phyloP scores from a whole-genome alignment of 495 filamentous ascomycete genomes.

The Cudoniella acicularis region DNA sequence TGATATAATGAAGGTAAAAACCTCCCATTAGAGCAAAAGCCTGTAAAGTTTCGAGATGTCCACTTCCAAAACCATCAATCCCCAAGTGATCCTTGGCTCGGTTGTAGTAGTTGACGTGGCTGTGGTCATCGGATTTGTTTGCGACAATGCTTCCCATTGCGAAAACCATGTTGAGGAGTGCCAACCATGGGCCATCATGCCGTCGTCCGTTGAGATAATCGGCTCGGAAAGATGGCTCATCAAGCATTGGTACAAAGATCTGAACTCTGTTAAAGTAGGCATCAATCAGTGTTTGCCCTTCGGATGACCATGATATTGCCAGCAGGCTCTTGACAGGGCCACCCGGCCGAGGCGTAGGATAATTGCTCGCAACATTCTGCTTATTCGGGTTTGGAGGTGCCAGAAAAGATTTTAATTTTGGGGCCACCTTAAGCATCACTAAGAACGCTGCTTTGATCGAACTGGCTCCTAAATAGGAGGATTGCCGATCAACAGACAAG shows the following conservation, averaged over 20 bases:
- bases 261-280: slow-evolving; percentile 77
- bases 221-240: slow-evolving; percentile 69
- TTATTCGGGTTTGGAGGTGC: slow-evolving; percentile 43
- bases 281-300: slow-evolving; percentile 63
- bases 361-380: slow-evolving; percentile 43
- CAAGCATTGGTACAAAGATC: slow-evolving; percentile 70
- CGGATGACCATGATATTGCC: slow-evolving; percentile 53
- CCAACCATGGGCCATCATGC: slow-evolving; percentile 70
- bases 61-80: slow-evolving; percentile 65
- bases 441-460: slow-evolving; percentile 78
- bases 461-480: slow-evolving; percentile 78
- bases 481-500: slow-evolving; percentile 64
- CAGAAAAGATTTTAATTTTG: slow-evolving; percentile 56
- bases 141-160: slow-evolving; percentile 73
- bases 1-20: slow-evolving; percentile 77
- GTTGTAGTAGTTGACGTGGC: slow-evolving; percentile 70
- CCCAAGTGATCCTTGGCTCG: slow-evolving; percentile 64
- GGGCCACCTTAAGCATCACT: slow-evolving; percentile 75
- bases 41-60: slow-evolving; percentile 68
- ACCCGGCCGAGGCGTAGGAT: slow-evolving; percentile 36
- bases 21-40: slow-evolving; percentile 68
- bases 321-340: slow-evolving; percentile 45
- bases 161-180: slow-evolving; percentile 75
- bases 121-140: slow-evolving; percentile 64
- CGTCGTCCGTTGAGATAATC: slow-evolving; percentile 65